Evolutionary conservation across 257 asterid species (phyloP).

Genomic region (Plectranthus barbatus): DNA sequence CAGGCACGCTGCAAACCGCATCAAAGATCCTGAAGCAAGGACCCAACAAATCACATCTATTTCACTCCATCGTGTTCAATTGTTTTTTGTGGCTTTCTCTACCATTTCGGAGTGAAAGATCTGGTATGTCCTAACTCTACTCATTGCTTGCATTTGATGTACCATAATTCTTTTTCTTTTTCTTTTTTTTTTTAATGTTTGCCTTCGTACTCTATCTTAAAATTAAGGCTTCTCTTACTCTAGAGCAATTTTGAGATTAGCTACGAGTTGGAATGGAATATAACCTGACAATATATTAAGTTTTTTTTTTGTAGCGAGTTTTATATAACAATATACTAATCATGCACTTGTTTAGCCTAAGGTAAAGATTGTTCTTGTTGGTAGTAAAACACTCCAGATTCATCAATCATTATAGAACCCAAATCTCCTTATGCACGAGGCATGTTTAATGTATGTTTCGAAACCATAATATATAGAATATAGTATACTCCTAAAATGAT

Average conservation of each 20-base stretch:
- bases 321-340: not conserved
- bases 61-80: no score
- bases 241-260: not conserved
- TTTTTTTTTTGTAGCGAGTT: not conserved
- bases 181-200: not conserved
- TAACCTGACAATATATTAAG: not conserved
- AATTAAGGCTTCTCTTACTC: not conserved
- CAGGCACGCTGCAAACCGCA: no score
- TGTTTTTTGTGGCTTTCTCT: no score
- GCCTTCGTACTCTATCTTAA: not conserved
- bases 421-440: not conserved
- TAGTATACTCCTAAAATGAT: no score
- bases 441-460: not conserved
- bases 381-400: no score
- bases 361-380: not conserved
- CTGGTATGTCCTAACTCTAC: no score
- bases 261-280: not conserved
- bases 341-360: not conserved
- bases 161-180: no score
- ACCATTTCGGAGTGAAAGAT: no score
- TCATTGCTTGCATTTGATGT: not conserved
- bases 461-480: no score
- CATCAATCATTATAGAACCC: not conserved
- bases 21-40: no score
- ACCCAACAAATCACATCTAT: no score